Evolutionary conservation across 495 filamentous ascomycete genomes (phyloP), one percentile per base, ranked within the genome.

Genomic region (Aspergillus nanangensis): DNA sequence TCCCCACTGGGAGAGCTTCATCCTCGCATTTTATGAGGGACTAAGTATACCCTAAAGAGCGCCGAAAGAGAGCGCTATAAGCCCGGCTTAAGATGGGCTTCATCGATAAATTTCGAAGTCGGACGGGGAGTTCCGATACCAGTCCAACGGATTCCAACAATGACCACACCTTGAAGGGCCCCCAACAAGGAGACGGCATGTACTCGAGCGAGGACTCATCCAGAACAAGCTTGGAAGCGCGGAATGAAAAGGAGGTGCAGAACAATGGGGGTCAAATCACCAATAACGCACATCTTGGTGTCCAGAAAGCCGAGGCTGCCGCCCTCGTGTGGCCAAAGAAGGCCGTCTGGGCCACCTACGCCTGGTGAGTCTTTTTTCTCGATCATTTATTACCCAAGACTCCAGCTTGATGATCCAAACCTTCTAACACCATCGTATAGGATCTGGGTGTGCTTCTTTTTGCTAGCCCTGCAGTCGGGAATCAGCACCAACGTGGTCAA

Each of bases 381-480:
- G 14, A 5, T 17, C 9, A 22, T 39, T n/a, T 14, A n/a, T n/a
- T n/a, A n/a, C n/a, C n/a, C n/a, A n/a, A n/a, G n/a, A n/a, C n/a
- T n/a, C n/a, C n/a, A n/a, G n/a, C n/a, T n/a, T n/a, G n/a, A n/a
- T n/a, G n/a, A n/a, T n/a, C n/a, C n/a, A n/a, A n/a, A n/a, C n/a
- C n/a, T n/a, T n/a, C n/a, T 11, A 9, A 32, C 15, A 5, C 21
- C n/a, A 38, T n/a, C 3, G 11, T 46, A 27, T 27, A 69, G 69
- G 65, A 66, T 73, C 42, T 73, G 66, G 65, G 52, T 74, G 3
- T 71, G 60, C 31, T 74, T 64, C 50, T 70, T 72, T 35, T 52
- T 70, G 59, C 53, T 70, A 21, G 66, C 66, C 18, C 54, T 74
- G 41, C 69, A 71, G 40, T 63, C 62, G 19, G 43, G 57, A 1